These are phyloP conservation scores for Pichia sporocuriosa DNA, from an alignment of 805 yeast species.

Conservation along the genomic window DNA sequence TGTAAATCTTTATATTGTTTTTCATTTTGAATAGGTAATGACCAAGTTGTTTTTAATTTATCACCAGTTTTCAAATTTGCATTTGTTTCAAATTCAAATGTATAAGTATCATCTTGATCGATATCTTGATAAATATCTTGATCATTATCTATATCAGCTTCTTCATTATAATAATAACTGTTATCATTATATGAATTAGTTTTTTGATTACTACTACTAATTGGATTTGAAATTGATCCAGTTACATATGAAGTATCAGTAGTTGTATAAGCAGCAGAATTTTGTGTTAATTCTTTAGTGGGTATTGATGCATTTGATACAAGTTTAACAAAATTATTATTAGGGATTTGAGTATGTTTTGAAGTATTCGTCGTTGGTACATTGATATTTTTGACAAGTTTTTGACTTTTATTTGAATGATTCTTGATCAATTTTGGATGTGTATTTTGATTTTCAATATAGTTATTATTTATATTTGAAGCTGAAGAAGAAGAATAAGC, in stretches of 20 bases:
- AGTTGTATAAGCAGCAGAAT: conserved; percentile 1
- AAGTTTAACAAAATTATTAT: neutral
- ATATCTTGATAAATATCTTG: too few relatives aligned
- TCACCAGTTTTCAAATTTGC: conserved; percentile 33
- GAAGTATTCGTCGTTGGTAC: too few relatives aligned
- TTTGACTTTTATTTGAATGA: too few relatives aligned
- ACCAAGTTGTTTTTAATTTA: conserved; percentile 46
- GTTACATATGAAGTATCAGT: neutral
- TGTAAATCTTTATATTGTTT: conserved; percentile 83
- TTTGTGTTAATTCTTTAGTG: conserved; percentile 1
- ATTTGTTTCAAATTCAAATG: conserved; percentile 2
- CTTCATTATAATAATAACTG: neutral
- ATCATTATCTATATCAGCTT: conserved; percentile 8
- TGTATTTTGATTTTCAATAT: neutral
- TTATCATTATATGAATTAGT: conserved; percentile 5
- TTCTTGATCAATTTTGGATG: neutral
- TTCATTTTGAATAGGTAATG: conserved; percentile 64
- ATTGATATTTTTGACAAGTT: neutral
- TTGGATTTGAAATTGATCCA: neutral
- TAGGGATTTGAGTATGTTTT: too few relatives aligned
- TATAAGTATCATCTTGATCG: conserved; percentile 8
- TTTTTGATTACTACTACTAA: neutral
- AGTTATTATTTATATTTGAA: too few relatives aligned
- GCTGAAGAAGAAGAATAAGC: too few relatives aligned
- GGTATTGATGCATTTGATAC: neutral